phyloP scores from a whole-genome alignment of 208 protist genomes.

The Phytomonas francai region DNA sequence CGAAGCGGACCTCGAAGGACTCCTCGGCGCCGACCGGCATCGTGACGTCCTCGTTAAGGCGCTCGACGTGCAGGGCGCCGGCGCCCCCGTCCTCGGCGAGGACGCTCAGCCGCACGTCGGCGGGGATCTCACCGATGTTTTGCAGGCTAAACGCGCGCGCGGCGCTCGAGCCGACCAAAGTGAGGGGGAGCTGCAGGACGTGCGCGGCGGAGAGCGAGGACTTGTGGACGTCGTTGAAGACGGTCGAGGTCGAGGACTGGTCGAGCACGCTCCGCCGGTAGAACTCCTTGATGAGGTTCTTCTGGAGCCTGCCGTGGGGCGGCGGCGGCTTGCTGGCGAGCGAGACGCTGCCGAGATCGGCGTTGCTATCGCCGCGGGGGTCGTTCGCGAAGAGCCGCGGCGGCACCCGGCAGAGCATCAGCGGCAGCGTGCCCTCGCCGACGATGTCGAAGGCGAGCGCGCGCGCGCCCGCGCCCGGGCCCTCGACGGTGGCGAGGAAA shows the following conservation, averaged over 20 bases:
- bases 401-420: too few species aligned
- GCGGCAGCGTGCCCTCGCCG: slow-evolving; percentile 48
- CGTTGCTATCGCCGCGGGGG: slow-evolving; percentile 10
- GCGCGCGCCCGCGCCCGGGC: slow-evolving; percentile 44
- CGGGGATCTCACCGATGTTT: slow-evolving; percentile 84
- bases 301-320: slow-evolving; percentile 10
- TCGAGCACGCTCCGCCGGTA: too few species aligned
- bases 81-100: slow-evolving; percentile 20
- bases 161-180: slow-evolving; percentile 54
- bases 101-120: slow-evolving; percentile 70
- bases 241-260: slow-evolving; percentile 3
- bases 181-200: slow-evolving; percentile 72
- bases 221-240: slow-evolving; percentile 5
- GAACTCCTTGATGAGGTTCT: too few species aligned
- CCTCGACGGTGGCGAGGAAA: slow-evolving; percentile 91
- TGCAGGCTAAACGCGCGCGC: slow-evolving; percentile 53
- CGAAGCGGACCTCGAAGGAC: slow-evolving; percentile 46
- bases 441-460: slow-evolving; percentile 8
- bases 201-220: too few species aligned
- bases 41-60: slow-evolving; percentile 46
- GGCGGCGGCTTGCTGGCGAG: slow-evolving; percentile 12
- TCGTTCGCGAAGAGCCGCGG: slow-evolving; percentile 4
- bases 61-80: slow-evolving; percentile 18
- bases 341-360: slow-evolving; percentile 3
- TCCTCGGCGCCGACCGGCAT: slow-evolving; percentile 49